Base-by-base conservation (phyloP, 768 basidiomycete species). In the Mycena leptocephala region DNA sequence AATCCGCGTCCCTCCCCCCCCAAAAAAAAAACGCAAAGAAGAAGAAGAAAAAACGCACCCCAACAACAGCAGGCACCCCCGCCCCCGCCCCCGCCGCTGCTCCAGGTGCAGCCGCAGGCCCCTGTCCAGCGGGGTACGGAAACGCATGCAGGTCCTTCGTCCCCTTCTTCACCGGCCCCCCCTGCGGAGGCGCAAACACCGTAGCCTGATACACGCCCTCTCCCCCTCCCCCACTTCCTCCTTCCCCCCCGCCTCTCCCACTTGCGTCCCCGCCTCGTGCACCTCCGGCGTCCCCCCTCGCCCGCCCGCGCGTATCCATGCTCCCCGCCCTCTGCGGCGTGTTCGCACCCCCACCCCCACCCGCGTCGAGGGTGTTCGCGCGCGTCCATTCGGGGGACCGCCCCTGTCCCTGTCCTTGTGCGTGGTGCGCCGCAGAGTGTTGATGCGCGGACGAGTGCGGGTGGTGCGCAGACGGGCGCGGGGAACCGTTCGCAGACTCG, bases 401-500 rank as follows among this genome's bases (percentile, higher is more conserved):
- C 53, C 35, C 20, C 59, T n/a, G 32, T 3, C 24, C 63, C 20
- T 41, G 56, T 41, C 26, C 74, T 24, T 46, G 37, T 26, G 20
- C 30, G n/a, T 71, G 41, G 43, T 46, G 58, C 46, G 59, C 30
- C 22, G 16, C 22, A n/a, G n/a, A n/a, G n/a, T n/a, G n/a, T n/a
- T n/a, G n/a, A n/a, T n/a, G n/a, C n/a, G n/a, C n/a, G n/a, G n/a
- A n/a, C n/a, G n/a, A n/a, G n/a, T n/a, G n/a, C n/a, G n/a, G n/a
- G n/a, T n/a, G n/a, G n/a, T n/a, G n/a, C n/a, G n/a, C n/a, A n/a
- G 46, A 22, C 48, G 37, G 41, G 1, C 53, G 28, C 53, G 68
- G 65, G 37, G 72, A 58, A 4, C 55, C 76, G 26, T 74, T 74
- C 48, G 68, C 68, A 65, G 72, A 74, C 51, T 70, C 76, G 16